These are phyloP conservation scores for Meredithiella fracta DNA, from an alignment of 2,329 filamentous ascomycete genomes.

Conservation along the genomic window DNA sequence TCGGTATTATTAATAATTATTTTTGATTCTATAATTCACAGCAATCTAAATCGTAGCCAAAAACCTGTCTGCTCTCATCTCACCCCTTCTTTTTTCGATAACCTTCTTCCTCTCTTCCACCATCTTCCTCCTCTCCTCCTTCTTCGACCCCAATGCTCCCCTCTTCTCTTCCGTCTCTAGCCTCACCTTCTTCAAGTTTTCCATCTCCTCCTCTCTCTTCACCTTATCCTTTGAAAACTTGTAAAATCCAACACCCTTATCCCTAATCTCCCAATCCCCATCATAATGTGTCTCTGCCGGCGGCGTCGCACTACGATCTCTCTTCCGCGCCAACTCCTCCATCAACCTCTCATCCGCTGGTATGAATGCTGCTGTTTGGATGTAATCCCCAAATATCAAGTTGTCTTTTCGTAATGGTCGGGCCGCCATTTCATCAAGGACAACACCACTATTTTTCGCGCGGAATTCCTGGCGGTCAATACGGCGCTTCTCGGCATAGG, in stretches of 20 bases:
- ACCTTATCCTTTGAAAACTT: slow-evolving; percentile 67
- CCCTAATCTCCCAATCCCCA: slow-evolving; percentile 64
- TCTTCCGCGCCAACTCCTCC: slow-evolving; percentile 58
- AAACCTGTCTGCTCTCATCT: slow-evolving; percentile 57
- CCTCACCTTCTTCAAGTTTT: slow-evolving; percentile 49
- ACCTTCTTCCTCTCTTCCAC: slow-evolving; percentile 47
- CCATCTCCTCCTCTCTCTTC: slow-evolving; percentile 54
- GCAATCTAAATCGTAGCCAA: slow-evolving; percentile 32
- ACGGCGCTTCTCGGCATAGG: slow-evolving; percentile 48
- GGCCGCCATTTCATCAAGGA: background rate
- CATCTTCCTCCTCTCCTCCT: slow-evolving; percentile 40
- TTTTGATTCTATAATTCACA: too few species aligned
- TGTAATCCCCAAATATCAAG: slow-evolving; percentile 63
- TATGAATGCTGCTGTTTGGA: slow-evolving; percentile 72
- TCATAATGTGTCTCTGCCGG: slow-evolving; percentile 75
- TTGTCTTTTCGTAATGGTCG: slow-evolving; percentile 26
- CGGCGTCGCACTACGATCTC: slow-evolving; percentile 66
- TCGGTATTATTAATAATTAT: too few species aligned
- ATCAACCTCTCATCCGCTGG: slow-evolving; percentile 57
- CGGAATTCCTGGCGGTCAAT: slow-evolving; percentile 35
- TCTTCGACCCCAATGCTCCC: slow-evolving; percentile 35
- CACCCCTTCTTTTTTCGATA: slow-evolving; percentile 44
- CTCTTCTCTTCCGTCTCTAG: slow-evolving; percentile 44
- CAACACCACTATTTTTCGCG: background rate
- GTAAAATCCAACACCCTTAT: slow-evolving; percentile 82